phyloP scores from a whole-genome alignment of 163 green algal species.

The Coccomyxa subellipsoidea region DNA sequence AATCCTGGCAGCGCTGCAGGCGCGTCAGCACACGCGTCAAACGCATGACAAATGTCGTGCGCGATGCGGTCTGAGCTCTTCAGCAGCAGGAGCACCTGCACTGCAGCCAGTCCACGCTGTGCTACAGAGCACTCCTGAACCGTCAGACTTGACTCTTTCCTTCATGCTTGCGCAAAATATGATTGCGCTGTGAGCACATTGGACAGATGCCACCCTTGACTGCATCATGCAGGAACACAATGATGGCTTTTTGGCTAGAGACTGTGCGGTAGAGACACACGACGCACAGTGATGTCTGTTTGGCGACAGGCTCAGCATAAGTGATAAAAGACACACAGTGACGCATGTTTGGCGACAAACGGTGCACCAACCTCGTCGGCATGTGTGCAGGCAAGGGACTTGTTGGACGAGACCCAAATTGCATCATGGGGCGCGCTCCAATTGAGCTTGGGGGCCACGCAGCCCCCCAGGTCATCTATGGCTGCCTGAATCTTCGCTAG shows the following conservation, averaged over 20 bases:
- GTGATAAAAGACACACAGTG: too few relatives aligned
- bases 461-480: constrained; percentile 70
- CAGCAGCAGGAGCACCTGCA: constrained; percentile 86
- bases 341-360: too few relatives aligned
- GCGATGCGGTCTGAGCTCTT: constrained; percentile 84
- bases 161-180: too few relatives aligned
- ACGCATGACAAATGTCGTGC: constrained; percentile 74
- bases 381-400: constrained; percentile 64
- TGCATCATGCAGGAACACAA: too few relatives aligned
- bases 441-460: constrained; percentile 86
- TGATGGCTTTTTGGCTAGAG: too few relatives aligned
- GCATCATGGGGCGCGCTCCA: constrained; percentile 92
- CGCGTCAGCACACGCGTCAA: constrained; percentile 24
- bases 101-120: background rate
- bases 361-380: constrained; percentile 78
- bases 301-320: too few relatives aligned
- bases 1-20: constrained; percentile 9
- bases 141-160: too few relatives aligned
- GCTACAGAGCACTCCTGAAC: too few relatives aligned
- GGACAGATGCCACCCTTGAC: too few relatives aligned
- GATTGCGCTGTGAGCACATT: background rate
- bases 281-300: too few relatives aligned
- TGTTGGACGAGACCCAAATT: constrained; percentile 70
- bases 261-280: too few relatives aligned
- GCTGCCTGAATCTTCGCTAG: constrained; percentile 35